These are phyloP conservation scores for Aspergillaceae sp. DNA, from an alignment of 2,329 filamentous ascomycete genomes.

Conservation along the genomic window DNA sequence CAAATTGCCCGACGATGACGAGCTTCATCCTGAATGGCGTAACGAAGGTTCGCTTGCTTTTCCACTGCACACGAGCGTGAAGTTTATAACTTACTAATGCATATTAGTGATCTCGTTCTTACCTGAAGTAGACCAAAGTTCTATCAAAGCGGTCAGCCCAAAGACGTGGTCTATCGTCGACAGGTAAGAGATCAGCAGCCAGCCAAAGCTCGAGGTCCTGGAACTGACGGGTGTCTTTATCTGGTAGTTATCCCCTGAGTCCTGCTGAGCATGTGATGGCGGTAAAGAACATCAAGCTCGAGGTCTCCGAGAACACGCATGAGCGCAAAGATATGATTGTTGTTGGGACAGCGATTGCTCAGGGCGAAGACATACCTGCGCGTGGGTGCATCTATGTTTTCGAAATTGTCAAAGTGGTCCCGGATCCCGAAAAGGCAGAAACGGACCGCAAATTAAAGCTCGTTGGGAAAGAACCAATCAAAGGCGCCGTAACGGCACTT, in stretches of 20 bases:
- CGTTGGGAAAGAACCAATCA: constrained; percentile 80
- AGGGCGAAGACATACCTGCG: constrained; percentile 82
- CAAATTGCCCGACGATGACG: constrained; percentile 76
- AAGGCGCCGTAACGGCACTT: constrained; percentile 81
- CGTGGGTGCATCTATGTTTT: constrained; percentile 82
- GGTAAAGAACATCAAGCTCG: constrained; percentile 73
- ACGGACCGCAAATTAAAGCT: constrained; percentile 79
- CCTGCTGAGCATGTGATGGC: constrained; percentile 69
- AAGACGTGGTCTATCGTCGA: constrained; percentile 72
- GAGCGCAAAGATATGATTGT: constrained; percentile 74
- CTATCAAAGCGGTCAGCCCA: constrained; percentile 70
- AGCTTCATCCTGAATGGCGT: constrained; percentile 72
- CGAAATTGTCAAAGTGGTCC: constrained; percentile 84
- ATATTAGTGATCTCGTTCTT: constrained; percentile 44
- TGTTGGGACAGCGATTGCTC: constrained; percentile 76
- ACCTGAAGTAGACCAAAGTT: constrained; percentile 63
- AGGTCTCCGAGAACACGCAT: constrained; percentile 84
- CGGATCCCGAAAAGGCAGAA: constrained; percentile 75
- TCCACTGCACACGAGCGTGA: not conserved
- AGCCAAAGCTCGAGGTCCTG: not conserved
- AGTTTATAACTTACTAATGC: constrained; percentile 4
- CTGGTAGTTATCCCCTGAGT: constrained; percentile 54
- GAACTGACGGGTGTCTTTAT: not conserved
- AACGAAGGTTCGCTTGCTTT: constrained; percentile 49
- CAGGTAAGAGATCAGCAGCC: constrained; percentile 31